These are phyloP conservation scores for Cutaneotrichosporon spelunceum DNA, from an alignment of 1,284 basidiomycete genomes.

Conservation along the genomic window DNA sequence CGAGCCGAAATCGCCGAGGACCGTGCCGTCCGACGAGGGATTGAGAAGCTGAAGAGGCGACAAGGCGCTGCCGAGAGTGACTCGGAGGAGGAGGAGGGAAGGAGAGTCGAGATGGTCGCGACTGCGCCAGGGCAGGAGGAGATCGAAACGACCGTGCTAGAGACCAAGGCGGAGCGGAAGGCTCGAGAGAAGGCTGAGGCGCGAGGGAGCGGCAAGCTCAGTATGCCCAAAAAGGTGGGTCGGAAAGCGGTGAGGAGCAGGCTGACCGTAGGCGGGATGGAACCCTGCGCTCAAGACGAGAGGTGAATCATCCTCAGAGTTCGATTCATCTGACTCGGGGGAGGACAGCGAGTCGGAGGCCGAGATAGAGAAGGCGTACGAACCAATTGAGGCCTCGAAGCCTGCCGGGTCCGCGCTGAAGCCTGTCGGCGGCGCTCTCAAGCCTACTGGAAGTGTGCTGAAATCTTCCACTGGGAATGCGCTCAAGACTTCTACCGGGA, in stretches of 20 bases:
- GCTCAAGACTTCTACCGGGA: neutral
- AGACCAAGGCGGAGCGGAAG: constrained; percentile 32
- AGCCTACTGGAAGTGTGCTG: constrained; percentile 9
- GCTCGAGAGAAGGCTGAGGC: constrained; percentile 25
- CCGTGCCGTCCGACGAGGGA: constrained; percentile 65
- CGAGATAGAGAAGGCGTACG: constrained; percentile 13
- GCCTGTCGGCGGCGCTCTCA: constrained; percentile 3
- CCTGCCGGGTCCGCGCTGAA: neutral
- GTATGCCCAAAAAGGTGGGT: constrained; percentile 40
- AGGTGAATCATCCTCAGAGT: constrained; percentile 41
- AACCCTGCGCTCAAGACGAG: constrained; percentile 37
- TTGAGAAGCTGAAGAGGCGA: constrained; percentile 57
- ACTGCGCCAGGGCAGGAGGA: constrained; percentile 55
- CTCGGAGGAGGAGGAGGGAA: constrained; percentile 59
- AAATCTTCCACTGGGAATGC: neutral
- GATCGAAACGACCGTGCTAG: constrained; percentile 50
- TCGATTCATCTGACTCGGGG: constrained; percentile 50
- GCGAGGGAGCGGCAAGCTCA: constrained; percentile 22
- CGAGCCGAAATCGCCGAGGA: constrained; percentile 78
- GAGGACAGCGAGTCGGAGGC: constrained; percentile 32
- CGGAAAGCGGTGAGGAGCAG: neutral
- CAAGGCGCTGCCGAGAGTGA: constrained; percentile 56
- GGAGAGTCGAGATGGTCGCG: constrained; percentile 64
- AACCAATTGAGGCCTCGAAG: neutral
- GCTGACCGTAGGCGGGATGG: constrained; percentile 36